These are phyloP conservation scores for Nepenthes gracilis DNA, from an alignment of 148 eudicot species.

Conservation along the genomic window DNA sequence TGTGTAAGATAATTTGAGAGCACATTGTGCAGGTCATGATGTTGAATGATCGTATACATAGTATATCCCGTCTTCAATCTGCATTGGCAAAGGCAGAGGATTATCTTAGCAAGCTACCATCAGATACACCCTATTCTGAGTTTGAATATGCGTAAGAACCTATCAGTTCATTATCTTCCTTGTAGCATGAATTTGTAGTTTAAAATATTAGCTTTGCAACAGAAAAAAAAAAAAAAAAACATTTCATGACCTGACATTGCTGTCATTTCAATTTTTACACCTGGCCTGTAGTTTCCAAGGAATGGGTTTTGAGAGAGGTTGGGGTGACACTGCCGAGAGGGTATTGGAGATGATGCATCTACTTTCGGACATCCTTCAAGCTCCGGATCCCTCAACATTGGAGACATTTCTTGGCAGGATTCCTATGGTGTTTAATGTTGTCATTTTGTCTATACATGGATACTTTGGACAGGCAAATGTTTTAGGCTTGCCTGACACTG, in stretches of 20 bases:
- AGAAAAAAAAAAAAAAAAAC: background rate
- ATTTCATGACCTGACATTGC: background rate
- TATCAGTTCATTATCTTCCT: background rate
- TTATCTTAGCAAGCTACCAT: constrained; percentile 50
- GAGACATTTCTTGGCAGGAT: constrained; percentile 91
- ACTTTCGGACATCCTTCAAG: constrained; percentile 84
- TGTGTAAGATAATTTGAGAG: too few species aligned
- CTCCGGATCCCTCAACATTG: constrained; percentile 80
- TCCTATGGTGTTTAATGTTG: constrained; percentile 96
- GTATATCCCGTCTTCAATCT: constrained; percentile 59
- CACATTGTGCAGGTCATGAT: constrained; percentile 54
- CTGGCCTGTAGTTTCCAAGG: constrained; percentile 52
- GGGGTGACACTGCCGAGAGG: constrained; percentile 79
- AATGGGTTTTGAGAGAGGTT: constrained; percentile 94
- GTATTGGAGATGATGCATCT: constrained; percentile 86
- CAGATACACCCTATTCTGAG: constrained; percentile 68
- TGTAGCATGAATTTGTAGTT: too few species aligned
- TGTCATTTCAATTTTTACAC: background rate
- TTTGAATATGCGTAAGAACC: constrained; percentile 60
- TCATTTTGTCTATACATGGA: constrained; percentile 78
- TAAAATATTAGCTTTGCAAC: too few species aligned
- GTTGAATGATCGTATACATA: constrained; percentile 82
- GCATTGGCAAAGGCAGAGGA: constrained; percentile 78
- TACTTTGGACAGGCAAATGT: constrained; percentile 99
- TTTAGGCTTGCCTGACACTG: constrained; percentile 94